phyloP scores from a whole-genome alignment of 2,329 filamentous ascomycete species.

The Aspergillus arachidicola region DNA sequence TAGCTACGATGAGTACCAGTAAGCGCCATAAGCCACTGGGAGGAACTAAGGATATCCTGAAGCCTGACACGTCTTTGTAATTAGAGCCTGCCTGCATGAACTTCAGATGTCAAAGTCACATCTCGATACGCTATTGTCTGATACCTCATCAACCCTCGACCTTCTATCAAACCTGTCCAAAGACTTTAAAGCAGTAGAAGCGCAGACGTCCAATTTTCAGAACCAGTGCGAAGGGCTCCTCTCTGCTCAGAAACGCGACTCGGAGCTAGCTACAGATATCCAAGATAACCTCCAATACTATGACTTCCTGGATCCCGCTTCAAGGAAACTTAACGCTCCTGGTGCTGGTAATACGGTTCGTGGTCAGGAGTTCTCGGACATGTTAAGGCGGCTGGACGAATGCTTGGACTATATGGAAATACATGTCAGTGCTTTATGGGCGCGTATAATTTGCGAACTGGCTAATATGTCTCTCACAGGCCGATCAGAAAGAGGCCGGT shows the following conservation, averaged over 20 bases:
- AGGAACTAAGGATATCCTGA: background rate
- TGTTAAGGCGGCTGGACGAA: conserved; percentile 82
- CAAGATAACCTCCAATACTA: conserved; percentile 93
- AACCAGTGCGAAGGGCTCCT: conserved; percentile 88
- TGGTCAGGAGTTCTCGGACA: conserved; percentile 81
- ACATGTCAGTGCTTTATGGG: conserved; percentile 61
- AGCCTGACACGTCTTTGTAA: conserved; percentile 12
- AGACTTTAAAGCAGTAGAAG: conserved; percentile 84
- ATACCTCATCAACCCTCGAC: conserved; percentile 74
- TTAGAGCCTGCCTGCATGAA: conserved; percentile 76
- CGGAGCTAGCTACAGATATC: conserved; percentile 78
- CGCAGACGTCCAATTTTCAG: conserved; percentile 90
- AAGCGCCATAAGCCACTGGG: conserved; percentile 36
- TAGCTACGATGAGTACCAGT: conserved; percentile 84
- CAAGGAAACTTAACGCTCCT: conserved; percentile 85
- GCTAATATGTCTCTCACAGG: conserved; percentile 49
- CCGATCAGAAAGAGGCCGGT: conserved; percentile 82
- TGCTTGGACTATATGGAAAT: conserved; percentile 91
- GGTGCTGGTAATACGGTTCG: conserved; percentile 85
- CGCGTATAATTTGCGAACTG: background rate
- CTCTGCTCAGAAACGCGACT: conserved; percentile 76
- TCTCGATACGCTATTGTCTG: conserved; percentile 74
- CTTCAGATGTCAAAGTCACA: conserved; percentile 79
- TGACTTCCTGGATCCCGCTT: conserved; percentile 87
- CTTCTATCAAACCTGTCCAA: conserved; percentile 77